A percentile compares a stretch with the other conserved stretches of the same genome.
These are phyloP conservation scores for Dothideomycetes sp. DNA, from an alignment of 2,329 filamentous ascomycete genomes.

Conservation along the genomic window DNA sequence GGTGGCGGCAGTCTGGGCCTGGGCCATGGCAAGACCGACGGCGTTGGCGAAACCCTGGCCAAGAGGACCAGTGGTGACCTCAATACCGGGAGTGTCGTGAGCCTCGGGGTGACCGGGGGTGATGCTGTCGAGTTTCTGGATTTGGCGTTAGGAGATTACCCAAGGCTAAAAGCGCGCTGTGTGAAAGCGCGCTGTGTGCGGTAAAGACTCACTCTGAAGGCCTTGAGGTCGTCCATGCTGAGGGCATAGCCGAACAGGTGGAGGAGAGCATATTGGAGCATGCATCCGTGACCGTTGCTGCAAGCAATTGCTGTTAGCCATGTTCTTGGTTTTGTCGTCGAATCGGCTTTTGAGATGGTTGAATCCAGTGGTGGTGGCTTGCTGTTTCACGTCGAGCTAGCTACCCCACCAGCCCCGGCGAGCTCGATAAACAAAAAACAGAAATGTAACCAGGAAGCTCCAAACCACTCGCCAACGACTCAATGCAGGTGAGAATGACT, in stretches of 20 bases:
- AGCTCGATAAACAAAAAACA: constrained; percentile 1
- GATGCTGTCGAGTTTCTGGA: constrained; percentile 62
- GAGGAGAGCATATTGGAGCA: constrained; percentile 97
- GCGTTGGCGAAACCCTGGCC: constrained; percentile 97
- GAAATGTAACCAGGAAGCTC: neutral
- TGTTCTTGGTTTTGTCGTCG: neutral
- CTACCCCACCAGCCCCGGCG: no score
- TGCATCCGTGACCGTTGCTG: constrained; percentile 97
- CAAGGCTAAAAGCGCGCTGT: no score
- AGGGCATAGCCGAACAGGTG: constrained; percentile 90
- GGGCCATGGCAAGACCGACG: constrained; percentile 93
- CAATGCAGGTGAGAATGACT: constrained; percentile 41
- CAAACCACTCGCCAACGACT: constrained; percentile 3
- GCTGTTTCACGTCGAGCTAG: constrained; percentile 3
- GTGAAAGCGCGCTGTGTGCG: constrained; percentile 37
- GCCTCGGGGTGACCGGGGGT: constrained; percentile 94
- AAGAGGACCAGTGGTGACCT: constrained; percentile 96
- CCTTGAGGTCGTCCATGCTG: constrained; percentile 84
- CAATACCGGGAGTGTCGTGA: constrained; percentile 91
- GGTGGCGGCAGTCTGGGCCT: constrained; percentile 78
- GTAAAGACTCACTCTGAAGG: constrained; percentile 79
- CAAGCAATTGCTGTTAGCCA: constrained; percentile 2
- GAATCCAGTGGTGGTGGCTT: neutral
- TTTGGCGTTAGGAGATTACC: constrained; percentile 17
- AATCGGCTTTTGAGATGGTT: constrained; percentile 2